These are phyloP conservation scores for Neofusicoccum umdonicola DNA, from an alignment of 2,329 filamentous ascomycete species.

Conservation along the genomic window DNA sequence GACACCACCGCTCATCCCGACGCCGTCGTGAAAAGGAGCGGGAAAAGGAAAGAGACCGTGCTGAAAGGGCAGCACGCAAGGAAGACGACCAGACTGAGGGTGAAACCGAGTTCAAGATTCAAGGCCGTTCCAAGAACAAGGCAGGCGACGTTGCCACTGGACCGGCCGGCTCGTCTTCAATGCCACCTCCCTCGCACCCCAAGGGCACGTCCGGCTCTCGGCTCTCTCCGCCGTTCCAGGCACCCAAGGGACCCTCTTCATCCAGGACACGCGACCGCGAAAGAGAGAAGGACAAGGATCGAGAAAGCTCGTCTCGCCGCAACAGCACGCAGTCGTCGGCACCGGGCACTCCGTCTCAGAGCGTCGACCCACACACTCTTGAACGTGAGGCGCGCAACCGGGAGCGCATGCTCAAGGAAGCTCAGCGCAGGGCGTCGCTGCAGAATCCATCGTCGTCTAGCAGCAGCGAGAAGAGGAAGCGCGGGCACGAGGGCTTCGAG, in stretches of 20 bases:
- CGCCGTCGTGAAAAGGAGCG: conserved; percentile 31
- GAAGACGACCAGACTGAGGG: conserved; percentile 38
- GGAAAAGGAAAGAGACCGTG: conserved; percentile 36
- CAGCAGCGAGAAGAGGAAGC: conserved; percentile 47
- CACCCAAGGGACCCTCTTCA: conserved; percentile 33
- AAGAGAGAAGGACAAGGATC: neutral
- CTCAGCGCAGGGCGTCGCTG: conserved; percentile 51
- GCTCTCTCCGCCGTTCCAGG: conserved; percentile 24
- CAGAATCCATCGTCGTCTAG: conserved; percentile 2
- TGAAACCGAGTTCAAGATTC: conserved; percentile 51
- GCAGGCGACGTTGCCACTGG: conserved; percentile 19
- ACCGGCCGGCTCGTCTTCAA: conserved; percentile 21
- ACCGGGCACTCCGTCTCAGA: conserved; percentile 16
- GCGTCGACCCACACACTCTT: conserved; percentile 61
- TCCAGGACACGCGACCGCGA: conserved; percentile 9
- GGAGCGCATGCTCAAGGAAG: conserved; percentile 66
- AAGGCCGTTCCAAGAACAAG: conserved; percentile 36
- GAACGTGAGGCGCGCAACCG: conserved; percentile 67
- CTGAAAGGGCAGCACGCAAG: neutral
- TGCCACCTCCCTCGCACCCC: conserved; percentile 38
- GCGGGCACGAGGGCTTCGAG: conserved; percentile 43
- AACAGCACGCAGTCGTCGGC: neutral
- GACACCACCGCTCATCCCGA: conserved; percentile 40
- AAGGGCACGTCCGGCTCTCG: conserved; percentile 20
- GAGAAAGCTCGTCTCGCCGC: neutral